Evolutionary conservation across 257 asterid genomes (phyloP).

Genomic region (Rehmannia glutinosa): DNA sequence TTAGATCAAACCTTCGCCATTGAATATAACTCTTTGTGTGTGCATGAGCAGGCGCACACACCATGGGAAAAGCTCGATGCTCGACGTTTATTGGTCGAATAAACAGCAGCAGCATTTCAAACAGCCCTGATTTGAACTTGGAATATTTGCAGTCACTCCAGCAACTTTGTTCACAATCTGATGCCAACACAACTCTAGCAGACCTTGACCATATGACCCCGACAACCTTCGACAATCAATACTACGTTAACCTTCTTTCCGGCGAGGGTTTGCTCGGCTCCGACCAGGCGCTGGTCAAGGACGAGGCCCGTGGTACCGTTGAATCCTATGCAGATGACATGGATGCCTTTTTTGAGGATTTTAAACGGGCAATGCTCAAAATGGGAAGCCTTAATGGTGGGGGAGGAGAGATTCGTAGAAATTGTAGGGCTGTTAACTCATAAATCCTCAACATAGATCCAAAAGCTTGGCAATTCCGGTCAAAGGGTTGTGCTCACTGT

Average conservation of each 20-base stretch:
- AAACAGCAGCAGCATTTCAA: conserved; percentile 13
- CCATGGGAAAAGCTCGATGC: conserved; percentile 86
- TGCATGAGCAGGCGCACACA: conserved; percentile 63
- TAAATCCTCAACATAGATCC: no score
- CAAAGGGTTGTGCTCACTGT: no score
- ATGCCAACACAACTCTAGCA: conserved; percentile 46
- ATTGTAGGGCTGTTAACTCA: conserved; percentile 49
- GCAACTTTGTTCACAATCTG: conserved; percentile 46
- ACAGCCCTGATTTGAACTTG: conserved; percentile 32
- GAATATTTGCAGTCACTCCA: conserved; percentile 59
- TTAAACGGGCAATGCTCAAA: conserved; percentile 54
- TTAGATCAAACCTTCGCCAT: no score
- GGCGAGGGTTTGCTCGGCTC: conserved; percentile 77
- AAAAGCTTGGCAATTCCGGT: no score
- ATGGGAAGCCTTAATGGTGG: conserved; percentile 64
- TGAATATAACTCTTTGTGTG: no score
- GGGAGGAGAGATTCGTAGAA: conserved; percentile 52
- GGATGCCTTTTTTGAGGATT: conserved; percentile 41
- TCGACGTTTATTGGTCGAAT: conserved; percentile 51
- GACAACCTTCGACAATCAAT: conserved; percentile 57
- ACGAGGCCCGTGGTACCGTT: conserved; percentile 28
- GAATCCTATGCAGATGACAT: conserved; percentile 39
- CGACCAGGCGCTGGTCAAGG: conserved; percentile 52
- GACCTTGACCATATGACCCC: conserved; percentile 67
- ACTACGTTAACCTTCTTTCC: conserved; percentile 57